phyloP scores from a whole-genome alignment of 176 grass and related monocot species.

The Phoenix roebelenii region DNA sequence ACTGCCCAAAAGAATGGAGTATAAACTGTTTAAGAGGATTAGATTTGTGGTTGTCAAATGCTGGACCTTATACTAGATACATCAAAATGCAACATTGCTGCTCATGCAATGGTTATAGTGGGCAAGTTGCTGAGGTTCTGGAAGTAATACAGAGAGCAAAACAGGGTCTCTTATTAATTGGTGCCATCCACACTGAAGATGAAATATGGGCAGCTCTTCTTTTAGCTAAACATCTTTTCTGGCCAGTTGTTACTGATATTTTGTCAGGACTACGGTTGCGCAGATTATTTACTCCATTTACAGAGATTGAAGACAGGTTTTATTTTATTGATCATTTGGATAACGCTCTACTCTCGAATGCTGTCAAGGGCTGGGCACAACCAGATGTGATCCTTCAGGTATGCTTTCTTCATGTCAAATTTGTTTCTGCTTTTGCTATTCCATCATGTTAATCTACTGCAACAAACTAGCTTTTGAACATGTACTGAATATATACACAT shows the following conservation, averaged over 20 bases:
- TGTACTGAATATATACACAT: no score
- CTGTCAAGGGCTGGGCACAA: conserved; percentile 52
- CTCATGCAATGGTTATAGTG: conserved; percentile 27
- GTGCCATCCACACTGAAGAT: conserved; percentile 57
- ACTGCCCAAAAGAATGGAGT: conserved; percentile 47
- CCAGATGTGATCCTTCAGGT: conserved; percentile 92
- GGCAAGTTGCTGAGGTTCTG: conserved; percentile 44
- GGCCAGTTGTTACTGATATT: conserved; percentile 84
- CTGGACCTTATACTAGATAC: conserved; percentile 73
- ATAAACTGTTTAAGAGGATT: conserved; percentile 62
- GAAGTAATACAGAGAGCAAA: conserved; percentile 55
- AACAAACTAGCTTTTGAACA: no score
- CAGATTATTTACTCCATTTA: conserved; percentile 43
- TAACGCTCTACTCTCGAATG: conserved; percentile 72
- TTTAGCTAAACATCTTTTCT: conserved; percentile 71
- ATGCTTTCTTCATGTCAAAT: conserved; percentile 9
- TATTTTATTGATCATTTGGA: conserved; percentile 76
- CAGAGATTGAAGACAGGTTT: conserved; percentile 30
- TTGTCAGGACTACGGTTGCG: conserved; percentile 74
- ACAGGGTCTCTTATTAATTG: conserved; percentile 69
- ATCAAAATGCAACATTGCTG: conserved; percentile 39
- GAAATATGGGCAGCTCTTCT: conserved; percentile 66
- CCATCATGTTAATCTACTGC: background rate
- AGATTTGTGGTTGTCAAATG: conserved; percentile 55
- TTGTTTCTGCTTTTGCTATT: background rate